These are phyloP conservation scores for Fagus sylvatica DNA, from an alignment of 306 rosid species.

Conservation along the genomic window DNA sequence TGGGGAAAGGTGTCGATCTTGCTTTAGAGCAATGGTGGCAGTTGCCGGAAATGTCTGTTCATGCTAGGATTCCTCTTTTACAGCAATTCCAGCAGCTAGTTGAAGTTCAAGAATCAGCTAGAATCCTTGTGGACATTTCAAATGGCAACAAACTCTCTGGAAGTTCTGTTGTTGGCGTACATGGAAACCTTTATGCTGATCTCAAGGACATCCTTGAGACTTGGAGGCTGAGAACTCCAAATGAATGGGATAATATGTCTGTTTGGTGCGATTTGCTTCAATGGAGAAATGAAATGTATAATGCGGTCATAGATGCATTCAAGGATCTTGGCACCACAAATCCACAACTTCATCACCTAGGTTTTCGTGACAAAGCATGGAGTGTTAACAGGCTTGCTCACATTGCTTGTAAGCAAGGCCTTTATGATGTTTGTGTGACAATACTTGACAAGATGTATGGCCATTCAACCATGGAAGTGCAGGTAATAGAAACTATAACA, in stretches of 20 bases:
- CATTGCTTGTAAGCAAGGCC: slow-evolving; percentile 94
- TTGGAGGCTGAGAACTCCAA: slow-evolving; percentile 98
- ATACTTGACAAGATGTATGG: slow-evolving; percentile 95
- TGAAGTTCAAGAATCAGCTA: slow-evolving; percentile 95
- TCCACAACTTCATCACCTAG: slow-evolving; percentile 94
- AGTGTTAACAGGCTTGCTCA: slow-evolving; percentile 97
- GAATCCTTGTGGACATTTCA: slow-evolving; percentile 82
- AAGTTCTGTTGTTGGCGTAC: slow-evolving; percentile 73
- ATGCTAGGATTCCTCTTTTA: slow-evolving; percentile 95
- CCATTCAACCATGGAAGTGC: slow-evolving; percentile 98
- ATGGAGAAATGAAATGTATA: slow-evolving; percentile 99
- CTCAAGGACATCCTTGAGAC: slow-evolving; percentile 99
- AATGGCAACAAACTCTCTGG: slow-evolving; percentile 79
- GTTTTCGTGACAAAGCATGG: slow-evolving; percentile 99
- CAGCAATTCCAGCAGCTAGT: slow-evolving; percentile 99
- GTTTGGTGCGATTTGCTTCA: slow-evolving; percentile 98
- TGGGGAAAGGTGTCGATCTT: slow-evolving; percentile 92
- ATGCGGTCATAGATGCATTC: slow-evolving; percentile 91
- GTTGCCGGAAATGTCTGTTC: slow-evolving; percentile 94
- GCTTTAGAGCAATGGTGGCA: slow-evolving; percentile 99
- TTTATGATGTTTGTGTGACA: slow-evolving; percentile 85
- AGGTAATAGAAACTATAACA: slow-evolving; percentile 49
- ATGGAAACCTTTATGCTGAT: slow-evolving; percentile 92
- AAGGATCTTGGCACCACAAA: slow-evolving; percentile 79
- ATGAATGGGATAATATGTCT: slow-evolving; percentile 98